Percentiles rank a stretch among this genome's conserved stretches.
Evolutionary conservation across 83 land plant genomes (phyloP).

Genomic region (Diphasiastrum complanatum): DNA sequence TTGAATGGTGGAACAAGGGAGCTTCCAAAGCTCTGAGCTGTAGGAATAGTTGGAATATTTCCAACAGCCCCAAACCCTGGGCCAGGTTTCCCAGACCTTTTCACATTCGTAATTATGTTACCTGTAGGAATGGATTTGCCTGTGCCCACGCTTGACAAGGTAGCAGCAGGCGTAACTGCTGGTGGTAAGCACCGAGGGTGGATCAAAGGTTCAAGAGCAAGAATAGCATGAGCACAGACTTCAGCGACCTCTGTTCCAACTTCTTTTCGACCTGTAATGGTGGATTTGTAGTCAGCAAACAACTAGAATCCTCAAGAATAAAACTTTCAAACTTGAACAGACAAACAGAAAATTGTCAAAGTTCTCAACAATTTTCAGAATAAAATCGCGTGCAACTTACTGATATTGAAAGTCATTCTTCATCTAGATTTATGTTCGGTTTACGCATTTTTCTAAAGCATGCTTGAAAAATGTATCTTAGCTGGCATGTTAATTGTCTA

Average conservation of each 20-base stretch:
- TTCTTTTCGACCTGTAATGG: slow-evolving; percentile 63
- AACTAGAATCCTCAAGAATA: neutral
- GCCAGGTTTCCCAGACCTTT: slow-evolving; percentile 24
- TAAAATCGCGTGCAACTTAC: no score
- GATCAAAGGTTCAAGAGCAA: slow-evolving; percentile 73
- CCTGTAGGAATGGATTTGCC: slow-evolving; percentile 13
- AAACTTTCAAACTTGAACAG: no score
- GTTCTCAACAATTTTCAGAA: no score
- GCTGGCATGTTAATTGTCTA: no score
- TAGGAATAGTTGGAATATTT: slow-evolving; percentile 6
- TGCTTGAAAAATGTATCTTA: no score
- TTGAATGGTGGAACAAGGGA: slow-evolving; percentile 25
- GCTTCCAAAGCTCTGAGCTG: slow-evolving; percentile 4
- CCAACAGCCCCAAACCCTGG: slow-evolving; percentile 11
- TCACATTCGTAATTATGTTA: slow-evolving; percentile 21
- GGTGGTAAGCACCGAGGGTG: slow-evolving; percentile 74
- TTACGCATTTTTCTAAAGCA: no score
- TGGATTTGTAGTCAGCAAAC: neutral
- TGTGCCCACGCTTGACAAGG: slow-evolving; percentile 13
- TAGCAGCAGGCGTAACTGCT: slow-evolving; percentile 22
- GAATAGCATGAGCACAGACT: slow-evolving; percentile 75
- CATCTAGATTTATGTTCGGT: no score
- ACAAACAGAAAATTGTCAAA: no score
- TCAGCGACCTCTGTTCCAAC: slow-evolving; percentile 61
- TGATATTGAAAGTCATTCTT: no score